phyloP scores from a whole-genome alignment of 2,329 filamentous ascomycete genomes.

The Alternaria infectoria region DNA sequence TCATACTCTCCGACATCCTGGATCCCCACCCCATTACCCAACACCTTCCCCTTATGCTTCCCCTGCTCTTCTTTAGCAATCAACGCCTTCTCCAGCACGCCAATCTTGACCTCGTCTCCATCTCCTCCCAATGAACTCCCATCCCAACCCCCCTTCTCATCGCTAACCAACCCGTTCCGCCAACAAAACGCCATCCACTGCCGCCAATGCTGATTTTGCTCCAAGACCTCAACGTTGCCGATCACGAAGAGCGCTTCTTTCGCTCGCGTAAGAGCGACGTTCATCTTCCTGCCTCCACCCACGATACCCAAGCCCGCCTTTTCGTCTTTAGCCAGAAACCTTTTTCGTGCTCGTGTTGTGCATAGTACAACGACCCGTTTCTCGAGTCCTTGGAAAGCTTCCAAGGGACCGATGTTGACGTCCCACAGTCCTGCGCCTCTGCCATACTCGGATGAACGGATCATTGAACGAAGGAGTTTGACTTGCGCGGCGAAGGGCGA shows the following conservation, averaged over 20 bases:
- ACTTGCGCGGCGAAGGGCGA: constrained; percentile 56
- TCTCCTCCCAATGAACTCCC: background rate
- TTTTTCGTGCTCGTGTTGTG: constrained; percentile 48
- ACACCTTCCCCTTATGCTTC: constrained; percentile 5
- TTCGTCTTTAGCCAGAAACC: constrained; percentile 43
- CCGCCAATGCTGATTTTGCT: constrained; percentile 47
- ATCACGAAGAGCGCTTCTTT: constrained; percentile 53
- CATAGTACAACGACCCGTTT: constrained; percentile 53
- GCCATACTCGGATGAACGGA: constrained; percentile 30
- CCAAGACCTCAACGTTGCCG: constrained; percentile 49
- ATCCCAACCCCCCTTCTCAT: constrained; percentile 9
- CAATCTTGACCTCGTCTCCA: constrained; percentile 18
- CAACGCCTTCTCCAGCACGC: constrained; percentile 37
- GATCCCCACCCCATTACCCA: constrained; percentile 17
- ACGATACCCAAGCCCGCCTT: constrained; percentile 46
- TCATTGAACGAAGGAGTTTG: constrained; percentile 45
- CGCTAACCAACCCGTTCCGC: constrained; percentile 41
- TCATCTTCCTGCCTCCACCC: constrained; percentile 48
- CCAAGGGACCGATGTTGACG: constrained; percentile 55
- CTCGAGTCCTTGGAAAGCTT: constrained; percentile 56
- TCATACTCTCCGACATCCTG: constrained; percentile 22
- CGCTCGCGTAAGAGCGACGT: constrained; percentile 54
- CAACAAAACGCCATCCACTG: constrained; percentile 48
- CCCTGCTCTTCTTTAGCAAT: constrained; percentile 25
- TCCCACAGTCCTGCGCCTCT: constrained; percentile 33